Evolutionary conservation across 441 rosid species (phyloP).

Genomic region (Breynia disticha): DNA sequence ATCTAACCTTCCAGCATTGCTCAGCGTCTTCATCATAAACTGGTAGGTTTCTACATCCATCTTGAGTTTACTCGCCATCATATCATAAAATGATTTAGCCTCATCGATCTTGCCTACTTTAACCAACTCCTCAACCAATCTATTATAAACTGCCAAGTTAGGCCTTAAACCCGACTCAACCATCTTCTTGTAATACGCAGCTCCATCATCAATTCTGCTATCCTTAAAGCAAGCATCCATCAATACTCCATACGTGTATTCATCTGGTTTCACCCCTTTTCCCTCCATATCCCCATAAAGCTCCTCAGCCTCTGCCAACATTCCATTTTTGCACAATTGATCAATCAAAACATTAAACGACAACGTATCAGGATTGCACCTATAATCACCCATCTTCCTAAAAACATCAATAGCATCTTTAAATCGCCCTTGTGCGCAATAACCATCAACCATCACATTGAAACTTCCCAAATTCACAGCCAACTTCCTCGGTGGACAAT

Average conservation of each 20-base stretch:
- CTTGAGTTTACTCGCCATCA: constrained; percentile 83
- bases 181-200: constrained; percentile 62
- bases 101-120: constrained; percentile 55
- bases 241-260: constrained; percentile 53
- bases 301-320: constrained; percentile 62
- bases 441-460: constrained; percentile 83
- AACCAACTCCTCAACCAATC: constrained; percentile 56
- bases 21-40: constrained; percentile 63
- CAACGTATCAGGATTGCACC: constrained; percentile 59
- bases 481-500: constrained; percentile 51
- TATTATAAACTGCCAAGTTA: constrained; percentile 61
- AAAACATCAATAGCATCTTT: constrained; percentile 62
- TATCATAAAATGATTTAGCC: constrained; percentile 61
- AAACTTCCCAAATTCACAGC: constrained; percentile 73
- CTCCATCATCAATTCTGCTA: constrained; percentile 64
- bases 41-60: constrained; percentile 64
- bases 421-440: constrained; percentile 50
- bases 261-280: constrained; percentile 75
- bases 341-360: constrained; percentile 76
- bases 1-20: constrained; percentile 51
- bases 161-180: constrained; percentile 68
- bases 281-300: constrained; percentile 67
- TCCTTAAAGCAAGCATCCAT: constrained; percentile 74
- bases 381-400: constrained; percentile 50
- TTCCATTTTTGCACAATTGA: constrained; percentile 52